Evolutionary conservation across 495 filamentous ascomycete genomes (phyloP).

Genomic region (Aspergillus sclerotiicarbonarius): DNA sequence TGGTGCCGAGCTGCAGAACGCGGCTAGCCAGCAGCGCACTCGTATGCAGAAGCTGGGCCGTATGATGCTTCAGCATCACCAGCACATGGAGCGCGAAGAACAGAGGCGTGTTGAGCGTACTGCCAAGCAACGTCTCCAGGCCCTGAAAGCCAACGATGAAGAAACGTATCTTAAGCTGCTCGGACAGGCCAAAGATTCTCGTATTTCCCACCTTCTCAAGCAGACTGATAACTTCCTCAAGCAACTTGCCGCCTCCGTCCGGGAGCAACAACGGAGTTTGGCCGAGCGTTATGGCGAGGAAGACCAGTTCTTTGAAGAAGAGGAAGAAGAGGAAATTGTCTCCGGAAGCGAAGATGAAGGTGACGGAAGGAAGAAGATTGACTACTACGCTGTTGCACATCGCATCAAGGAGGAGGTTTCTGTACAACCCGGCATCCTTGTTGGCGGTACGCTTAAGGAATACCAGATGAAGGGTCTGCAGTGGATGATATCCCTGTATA

Average conservation of each 20-base stretch:
- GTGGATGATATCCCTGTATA: conserved; percentile 99
- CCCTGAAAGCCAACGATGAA: conserved; percentile 97
- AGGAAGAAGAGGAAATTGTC: conserved; percentile 64
- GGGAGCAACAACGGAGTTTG: conserved; percentile 81
- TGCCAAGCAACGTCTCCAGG: conserved; percentile 98
- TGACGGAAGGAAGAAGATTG: conserved; percentile 69
- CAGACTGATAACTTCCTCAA: conserved; percentile 97
- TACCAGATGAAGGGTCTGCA: conserved; percentile 98
- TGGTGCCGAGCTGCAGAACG: conserved; percentile 61
- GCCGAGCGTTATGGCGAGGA: conserved; percentile 74
- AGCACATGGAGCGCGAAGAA: conserved; percentile 97
- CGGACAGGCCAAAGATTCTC: conserved; percentile 97
- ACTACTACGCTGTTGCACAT: conserved; percentile 98
- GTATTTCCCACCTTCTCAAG: conserved; percentile 92
- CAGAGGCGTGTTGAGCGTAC: conserved; percentile 96
- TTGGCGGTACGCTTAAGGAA: conserved; percentile 91
- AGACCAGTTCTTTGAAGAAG: conserved; percentile 55
- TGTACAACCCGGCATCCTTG: conserved; percentile 76
- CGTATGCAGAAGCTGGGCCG: conserved; percentile 83
- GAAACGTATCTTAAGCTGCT: conserved; percentile 96
- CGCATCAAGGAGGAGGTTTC: conserved; percentile 88
- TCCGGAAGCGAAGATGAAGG: conserved; percentile 71
- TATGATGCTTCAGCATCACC: conserved; percentile 82
- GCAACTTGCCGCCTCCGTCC: conserved; percentile 89
- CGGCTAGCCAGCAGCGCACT: conserved; percentile 50